These are phyloP conservation scores for Sarocladium strictum DNA, from an alignment of 2,329 filamentous ascomycete genomes.

Conservation along the genomic window DNA sequence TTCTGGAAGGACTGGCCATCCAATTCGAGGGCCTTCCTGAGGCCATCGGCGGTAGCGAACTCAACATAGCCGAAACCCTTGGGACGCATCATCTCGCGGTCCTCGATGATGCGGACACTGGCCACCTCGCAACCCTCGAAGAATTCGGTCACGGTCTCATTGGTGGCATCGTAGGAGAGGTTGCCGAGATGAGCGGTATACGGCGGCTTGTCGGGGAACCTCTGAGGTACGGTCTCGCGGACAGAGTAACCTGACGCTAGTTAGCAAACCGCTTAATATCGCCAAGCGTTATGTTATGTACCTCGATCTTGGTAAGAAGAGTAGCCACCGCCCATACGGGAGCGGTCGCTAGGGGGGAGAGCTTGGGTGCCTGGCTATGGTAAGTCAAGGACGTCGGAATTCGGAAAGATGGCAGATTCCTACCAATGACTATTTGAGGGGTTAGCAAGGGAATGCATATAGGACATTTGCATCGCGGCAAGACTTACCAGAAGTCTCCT, in stretches of 20 bases:
- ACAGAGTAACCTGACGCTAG: slow-evolving; percentile 45
- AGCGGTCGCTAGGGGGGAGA: slow-evolving; percentile 45
- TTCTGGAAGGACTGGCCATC: slow-evolving; percentile 81
- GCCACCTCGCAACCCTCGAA: slow-evolving; percentile 80
- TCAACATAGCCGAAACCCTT: slow-evolving; percentile 99
- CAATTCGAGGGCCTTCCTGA: slow-evolving; percentile 83
- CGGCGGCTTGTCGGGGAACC: slow-evolving; percentile 81
- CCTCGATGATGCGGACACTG: slow-evolving; percentile 93
- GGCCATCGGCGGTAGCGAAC: slow-evolving; percentile 78
- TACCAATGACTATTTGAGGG: slow-evolving; percentile 28
- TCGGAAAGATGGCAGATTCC: neutral
- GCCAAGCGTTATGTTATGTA: slow-evolving; percentile 15
- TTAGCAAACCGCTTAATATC: neutral
- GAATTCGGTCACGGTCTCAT: slow-evolving; percentile 76
- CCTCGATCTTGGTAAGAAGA: slow-evolving; percentile 39
- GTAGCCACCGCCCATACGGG: slow-evolving; percentile 27
- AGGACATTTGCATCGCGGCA: slow-evolving; percentile 9
- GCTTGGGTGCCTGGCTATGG: slow-evolving; percentile 46
- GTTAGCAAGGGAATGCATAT: slow-evolving; percentile 22
- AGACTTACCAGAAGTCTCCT: slow-evolving; percentile 73
- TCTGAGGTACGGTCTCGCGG: slow-evolving; percentile 64
- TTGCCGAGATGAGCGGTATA: slow-evolving; percentile 96
- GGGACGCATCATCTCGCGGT: slow-evolving; percentile 86
- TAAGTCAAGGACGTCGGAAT: neutral
- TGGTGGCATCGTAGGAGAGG: slow-evolving; percentile 88